Base-by-base conservation (phyloP, 345 rosid species). In the Cochlearia excelsa region DNA sequence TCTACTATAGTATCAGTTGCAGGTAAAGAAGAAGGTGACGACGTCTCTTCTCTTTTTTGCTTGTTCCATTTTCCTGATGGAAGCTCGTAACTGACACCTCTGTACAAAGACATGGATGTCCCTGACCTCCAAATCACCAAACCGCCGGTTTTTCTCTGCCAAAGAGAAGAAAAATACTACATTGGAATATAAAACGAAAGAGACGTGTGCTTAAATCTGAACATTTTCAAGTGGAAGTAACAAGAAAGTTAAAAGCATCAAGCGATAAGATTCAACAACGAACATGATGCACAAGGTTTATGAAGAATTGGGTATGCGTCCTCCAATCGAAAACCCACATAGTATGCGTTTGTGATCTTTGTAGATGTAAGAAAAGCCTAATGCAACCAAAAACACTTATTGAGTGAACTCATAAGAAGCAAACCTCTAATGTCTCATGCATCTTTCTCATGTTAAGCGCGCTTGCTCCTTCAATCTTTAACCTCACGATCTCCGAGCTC, bases 71-170 rank as follows among this genome's bases (percentile, higher is more conserved):
- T 74, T 57, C 80, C 77, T 2, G 82, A 71, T 35, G 93, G 84
- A 74, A 75, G 83, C 73, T 84, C 88, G 57, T 86, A 88, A 70
- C 84, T 84, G 55, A 86, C 87, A 60, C 98, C 98, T 76, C 96
- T 78, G 66, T 92, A 92, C 56, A 92, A 66, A 39, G 95, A 78
- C 11, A 88, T 65, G 31, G 98, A 66, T 58, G 92, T 79, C 49
- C 96, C 98, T 0, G 89, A 88, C 77, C 98, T 84, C 98, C 98
- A 92, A 60, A 92, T 78, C 67, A 92, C 98, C 74, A 92, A 78
- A 33, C 98, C 98, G 59, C 96, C 95, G 30, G 96, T 88, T 76
- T 81, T 92, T 79, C 74, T 88, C 98, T 88, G 79, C 47, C 51
- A 74, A 3, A 35, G 57, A 68, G 56, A 33, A 34, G 34, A 49